phyloP scores from a whole-genome alignment of 1,284 basidiomycete genomes.

The Leccinum angustisporum region DNA sequence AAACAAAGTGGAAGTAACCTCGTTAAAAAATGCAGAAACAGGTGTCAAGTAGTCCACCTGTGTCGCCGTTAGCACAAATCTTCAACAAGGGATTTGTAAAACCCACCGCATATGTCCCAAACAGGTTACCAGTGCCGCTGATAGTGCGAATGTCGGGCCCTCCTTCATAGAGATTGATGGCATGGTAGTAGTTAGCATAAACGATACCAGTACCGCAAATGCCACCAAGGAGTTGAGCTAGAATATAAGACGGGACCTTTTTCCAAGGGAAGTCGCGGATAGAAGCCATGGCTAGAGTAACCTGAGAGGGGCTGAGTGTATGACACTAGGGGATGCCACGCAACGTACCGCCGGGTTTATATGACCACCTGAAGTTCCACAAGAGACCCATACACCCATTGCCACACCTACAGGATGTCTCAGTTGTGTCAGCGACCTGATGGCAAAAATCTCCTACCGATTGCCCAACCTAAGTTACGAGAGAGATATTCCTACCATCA shows the following conservation, averaged over 20 bases:
- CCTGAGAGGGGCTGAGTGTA: conserved; percentile 30
- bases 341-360: conserved; percentile 68
- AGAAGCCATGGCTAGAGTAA: conserved; percentile 68
- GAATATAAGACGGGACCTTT: conserved; percentile 73
- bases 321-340: conserved; percentile 15
- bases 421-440: conserved; percentile 4
- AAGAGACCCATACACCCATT: conserved; percentile 67
- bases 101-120: conserved; percentile 69
- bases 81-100: neutral
- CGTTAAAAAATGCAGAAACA: conserved; percentile 62
- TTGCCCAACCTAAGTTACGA: conserved; percentile 65
- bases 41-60: conserved; percentile 59
- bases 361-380: conserved; percentile 72
- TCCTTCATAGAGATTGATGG: conserved; percentile 71
- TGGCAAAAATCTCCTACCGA: conserved; percentile 40
- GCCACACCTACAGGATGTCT: conserved; percentile 40
- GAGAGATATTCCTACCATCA: conserved; percentile 54
- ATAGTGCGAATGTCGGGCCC: conserved; percentile 60
- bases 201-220: conserved; percentile 67
- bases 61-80: conserved; percentile 16
- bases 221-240: conserved; percentile 72
- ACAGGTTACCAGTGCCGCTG: conserved; percentile 62
- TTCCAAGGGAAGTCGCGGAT: conserved; percentile 76
- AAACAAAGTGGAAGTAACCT: conserved; percentile 35
- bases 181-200: conserved; percentile 77